phyloP scores from a whole-genome alignment of 352 stramenopile species.

The Phytopythium mirpurense region DNA sequence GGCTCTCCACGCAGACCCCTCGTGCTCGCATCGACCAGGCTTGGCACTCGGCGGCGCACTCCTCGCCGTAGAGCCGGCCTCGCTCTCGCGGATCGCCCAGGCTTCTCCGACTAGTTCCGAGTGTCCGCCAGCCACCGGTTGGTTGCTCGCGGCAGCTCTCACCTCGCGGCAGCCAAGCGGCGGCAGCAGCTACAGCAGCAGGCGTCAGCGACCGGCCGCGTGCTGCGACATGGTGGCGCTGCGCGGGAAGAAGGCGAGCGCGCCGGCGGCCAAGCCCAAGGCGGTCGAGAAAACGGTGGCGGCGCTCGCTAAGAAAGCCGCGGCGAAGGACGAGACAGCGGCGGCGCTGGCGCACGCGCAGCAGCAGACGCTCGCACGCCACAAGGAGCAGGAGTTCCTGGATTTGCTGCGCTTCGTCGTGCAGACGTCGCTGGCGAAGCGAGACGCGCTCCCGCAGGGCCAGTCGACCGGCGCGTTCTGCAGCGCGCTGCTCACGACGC shows the following conservation, averaged over 20 bases:
- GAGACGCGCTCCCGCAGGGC: conserved; percentile 7
- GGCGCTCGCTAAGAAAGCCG: conserved; percentile 11
- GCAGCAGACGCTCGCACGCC: conserved; percentile 28
- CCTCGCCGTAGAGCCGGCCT: not conserved
- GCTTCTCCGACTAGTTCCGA: conserved; percentile 5
- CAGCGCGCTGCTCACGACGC: conserved; percentile 46
- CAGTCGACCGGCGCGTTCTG: conserved; percentile 22
- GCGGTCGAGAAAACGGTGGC: conserved; percentile 35
- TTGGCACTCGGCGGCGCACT: not conserved
- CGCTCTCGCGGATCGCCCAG: not conserved
- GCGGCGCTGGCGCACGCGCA: conserved; percentile 15
- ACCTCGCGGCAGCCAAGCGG: not conserved
- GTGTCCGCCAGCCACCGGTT: not conserved
- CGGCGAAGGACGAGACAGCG: conserved; percentile 16
- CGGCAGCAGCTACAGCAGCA: not conserved
- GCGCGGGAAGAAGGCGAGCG: conserved; percentile 67
- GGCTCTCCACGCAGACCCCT: too few relatives aligned
- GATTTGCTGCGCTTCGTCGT: conserved; percentile 42
- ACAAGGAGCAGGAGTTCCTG: conserved; percentile 41
- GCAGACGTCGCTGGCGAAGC: conserved; percentile 30
- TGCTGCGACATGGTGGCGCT: conserved; percentile 50
- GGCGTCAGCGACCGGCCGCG: not conserved
- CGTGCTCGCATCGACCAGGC: too few relatives aligned
- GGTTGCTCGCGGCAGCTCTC: not conserved
- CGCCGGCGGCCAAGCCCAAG: conserved; percentile 45